Evolutionary conservation across 768 basidiomycete species (phyloP).

Genomic region (Mycena epipterygia): DNA sequence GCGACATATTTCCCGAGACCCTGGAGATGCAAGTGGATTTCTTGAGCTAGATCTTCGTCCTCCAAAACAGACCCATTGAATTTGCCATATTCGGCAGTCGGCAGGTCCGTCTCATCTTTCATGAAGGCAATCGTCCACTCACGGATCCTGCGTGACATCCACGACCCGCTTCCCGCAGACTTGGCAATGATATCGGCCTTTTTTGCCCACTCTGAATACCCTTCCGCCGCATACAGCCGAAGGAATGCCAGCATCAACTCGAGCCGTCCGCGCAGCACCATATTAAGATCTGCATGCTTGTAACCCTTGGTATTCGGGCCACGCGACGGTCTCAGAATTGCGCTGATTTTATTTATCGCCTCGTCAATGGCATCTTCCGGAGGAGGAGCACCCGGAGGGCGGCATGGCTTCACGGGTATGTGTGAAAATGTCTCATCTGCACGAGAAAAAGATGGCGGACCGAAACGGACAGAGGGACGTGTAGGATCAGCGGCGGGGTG

Average conservation of each 20-base stretch:
- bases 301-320: background rate
- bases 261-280: background rate
- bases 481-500: background rate
- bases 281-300: background rate
- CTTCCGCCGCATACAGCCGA: background rate
- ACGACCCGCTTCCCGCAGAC: background rate
- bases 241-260: background rate
- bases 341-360: background rate
- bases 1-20: background rate
- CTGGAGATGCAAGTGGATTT: background rate
- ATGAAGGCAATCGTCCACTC: background rate
- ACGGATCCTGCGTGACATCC: background rate
- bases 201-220: background rate
- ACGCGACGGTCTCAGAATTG: background rate
- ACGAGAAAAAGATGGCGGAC: background rate
- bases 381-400: background rate
- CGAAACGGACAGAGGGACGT: background rate
- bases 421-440: background rate
- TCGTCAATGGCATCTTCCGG: background rate
- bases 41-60: conserved; percentile 4
- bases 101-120: background rate
- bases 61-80: background rate
- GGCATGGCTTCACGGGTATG: background rate
- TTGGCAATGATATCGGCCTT: background rate
- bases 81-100: background rate